phyloP scores from a whole-genome alignment of 257 asterid genomes.

The Henckelia pumila region DNA sequence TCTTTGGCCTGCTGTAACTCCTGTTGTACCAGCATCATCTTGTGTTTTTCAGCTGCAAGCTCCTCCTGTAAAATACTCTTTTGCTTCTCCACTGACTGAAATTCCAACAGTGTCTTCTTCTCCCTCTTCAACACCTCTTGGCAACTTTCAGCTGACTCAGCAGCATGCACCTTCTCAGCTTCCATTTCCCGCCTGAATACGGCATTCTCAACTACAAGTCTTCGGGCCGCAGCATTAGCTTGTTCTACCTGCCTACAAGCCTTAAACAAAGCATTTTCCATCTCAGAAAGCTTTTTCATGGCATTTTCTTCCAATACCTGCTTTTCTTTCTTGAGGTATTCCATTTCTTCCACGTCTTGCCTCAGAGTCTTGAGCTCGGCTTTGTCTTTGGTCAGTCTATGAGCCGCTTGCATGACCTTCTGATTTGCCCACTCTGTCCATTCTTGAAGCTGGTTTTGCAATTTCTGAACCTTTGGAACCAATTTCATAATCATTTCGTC shows the following conservation, averaged over 20 bases:
- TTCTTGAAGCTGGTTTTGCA: conserved; percentile 83
- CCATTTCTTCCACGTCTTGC: conserved; percentile 91
- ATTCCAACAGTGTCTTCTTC: conserved; percentile 60
- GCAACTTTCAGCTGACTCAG: conserved; percentile 72
- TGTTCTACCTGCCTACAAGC: conserved; percentile 81
- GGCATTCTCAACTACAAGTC: conserved; percentile 70
- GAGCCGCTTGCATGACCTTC: conserved; percentile 95
- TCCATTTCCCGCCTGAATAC: conserved; percentile 76
- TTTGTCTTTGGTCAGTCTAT: conserved; percentile 83
- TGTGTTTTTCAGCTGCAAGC: conserved; percentile 57
- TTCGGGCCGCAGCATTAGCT: conserved; percentile 63
- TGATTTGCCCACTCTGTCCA: conserved; percentile 99
- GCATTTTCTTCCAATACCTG: conserved; percentile 68
- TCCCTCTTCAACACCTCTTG: conserved; percentile 75
- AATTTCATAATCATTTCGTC: conserved; percentile 79
- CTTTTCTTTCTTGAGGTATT: conserved; percentile 84
- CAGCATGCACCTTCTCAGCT: conserved; percentile 64
- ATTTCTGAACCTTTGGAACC: conserved; percentile 61
- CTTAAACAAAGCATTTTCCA: conserved; percentile 78
- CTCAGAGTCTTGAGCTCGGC: conserved; percentile 80
- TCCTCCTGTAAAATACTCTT: conserved; percentile 69
- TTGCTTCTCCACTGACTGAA: conserved; percentile 90
- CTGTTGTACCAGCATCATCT: conserved; percentile 45
- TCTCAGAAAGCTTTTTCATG: conserved; percentile 75
- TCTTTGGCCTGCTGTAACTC: conserved; percentile 59